These are phyloP conservation scores for Leccinum fallax DNA, from an alignment of 1,284 basidiomycete species.

Conservation along the genomic window DNA sequence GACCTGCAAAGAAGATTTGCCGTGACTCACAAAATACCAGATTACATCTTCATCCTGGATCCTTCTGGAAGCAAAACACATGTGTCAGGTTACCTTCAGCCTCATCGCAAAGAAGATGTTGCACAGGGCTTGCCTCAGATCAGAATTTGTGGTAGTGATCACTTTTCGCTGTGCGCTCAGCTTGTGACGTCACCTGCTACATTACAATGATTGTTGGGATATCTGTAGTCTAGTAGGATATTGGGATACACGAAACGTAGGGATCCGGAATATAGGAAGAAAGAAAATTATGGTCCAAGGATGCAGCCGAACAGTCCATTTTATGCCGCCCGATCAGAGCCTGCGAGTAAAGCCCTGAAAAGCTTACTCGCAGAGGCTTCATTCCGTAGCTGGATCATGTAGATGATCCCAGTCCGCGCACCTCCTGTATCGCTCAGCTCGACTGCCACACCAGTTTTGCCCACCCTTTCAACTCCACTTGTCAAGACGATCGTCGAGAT, in stretches of 20 bases:
- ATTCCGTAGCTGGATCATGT: slow-evolving; percentile 95
- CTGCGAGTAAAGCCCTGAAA: slow-evolving; percentile 85
- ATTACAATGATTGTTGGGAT: slow-evolving; percentile 9
- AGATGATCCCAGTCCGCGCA: slow-evolving; percentile 90
- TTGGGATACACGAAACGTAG: slow-evolving; percentile 7
- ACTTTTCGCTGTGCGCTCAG: slow-evolving; percentile 75
- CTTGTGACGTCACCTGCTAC: slow-evolving; percentile 27
- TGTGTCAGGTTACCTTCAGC: slow-evolving; percentile 65
- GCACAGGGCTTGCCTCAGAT: slow-evolving; percentile 78
- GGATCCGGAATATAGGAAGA: neutral
- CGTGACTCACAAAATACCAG: slow-evolving; percentile 43
- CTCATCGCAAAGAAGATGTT: slow-evolving; percentile 66
- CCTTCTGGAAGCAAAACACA: slow-evolving; percentile 41
- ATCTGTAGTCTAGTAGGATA: slow-evolving; percentile 16
- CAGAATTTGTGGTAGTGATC: slow-evolving; percentile 85
- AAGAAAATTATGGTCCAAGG: neutral
- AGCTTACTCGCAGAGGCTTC: slow-evolving; percentile 85
- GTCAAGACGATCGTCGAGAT: slow-evolving; percentile 96
- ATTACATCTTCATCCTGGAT: slow-evolving; percentile 83
- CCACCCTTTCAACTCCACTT: slow-evolving; percentile 96
- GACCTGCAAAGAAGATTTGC: neutral
- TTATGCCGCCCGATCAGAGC: slow-evolving; percentile 67
- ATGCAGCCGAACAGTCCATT: slow-evolving; percentile 3
- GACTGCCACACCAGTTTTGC: slow-evolving; percentile 96
- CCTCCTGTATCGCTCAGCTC: slow-evolving; percentile 89